Base-by-base conservation (phyloP, 2,329 filamentous ascomycete species). In the Trichoderma semiorbis region DNA sequence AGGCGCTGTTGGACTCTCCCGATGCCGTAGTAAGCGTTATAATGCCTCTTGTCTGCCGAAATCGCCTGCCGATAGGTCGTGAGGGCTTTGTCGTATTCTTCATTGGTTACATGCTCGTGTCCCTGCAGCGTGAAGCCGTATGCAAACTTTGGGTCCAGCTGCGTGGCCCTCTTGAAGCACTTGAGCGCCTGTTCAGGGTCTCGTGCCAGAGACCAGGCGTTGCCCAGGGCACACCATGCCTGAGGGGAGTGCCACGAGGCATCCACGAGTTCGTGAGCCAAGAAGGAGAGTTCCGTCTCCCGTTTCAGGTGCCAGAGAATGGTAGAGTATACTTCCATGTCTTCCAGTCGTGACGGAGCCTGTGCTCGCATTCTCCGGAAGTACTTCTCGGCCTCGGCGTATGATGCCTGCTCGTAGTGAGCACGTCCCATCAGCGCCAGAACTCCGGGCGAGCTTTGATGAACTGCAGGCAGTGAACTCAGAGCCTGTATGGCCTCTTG, bases 271-370 rank as follows among this genome's bases (percentile, higher is more conserved):
- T 97, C 93, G 78, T 98, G 95, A 0, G 95, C 94, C 32, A 99
- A 86, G 81, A 96, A 97, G 0, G 95, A 95, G 26, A 99, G 86
- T 73, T 98, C 93, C 0, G 94, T 93, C 78, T 98, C 95, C 74
- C 93, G 91, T 81, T 97, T 97, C 74, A 98, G 84, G 80, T 98
- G 95, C 96, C 97, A 99, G n/a, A 99, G 87, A n/a, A 97, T 92
- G 0, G 96, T 99, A 16, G 95, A 98, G 82, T 97, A 99, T 43
- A 98, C 91, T 79, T 99, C 96, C 95, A 98, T 98, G 78, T 98
- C 95, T 78, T 97, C 92, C 58, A 97, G 86, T 5, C 93, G 90
- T 1, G 93, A 93, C 1, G 95, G 95, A 14, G 93, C 91, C 75
- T 96, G 86, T 36, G 91, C 88, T 65, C 94, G 91, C 75, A 99